Conservation (phyloP, 2,329 filamentous ascomycete species). For the Ophiosphaerella herpotricha region DNA sequence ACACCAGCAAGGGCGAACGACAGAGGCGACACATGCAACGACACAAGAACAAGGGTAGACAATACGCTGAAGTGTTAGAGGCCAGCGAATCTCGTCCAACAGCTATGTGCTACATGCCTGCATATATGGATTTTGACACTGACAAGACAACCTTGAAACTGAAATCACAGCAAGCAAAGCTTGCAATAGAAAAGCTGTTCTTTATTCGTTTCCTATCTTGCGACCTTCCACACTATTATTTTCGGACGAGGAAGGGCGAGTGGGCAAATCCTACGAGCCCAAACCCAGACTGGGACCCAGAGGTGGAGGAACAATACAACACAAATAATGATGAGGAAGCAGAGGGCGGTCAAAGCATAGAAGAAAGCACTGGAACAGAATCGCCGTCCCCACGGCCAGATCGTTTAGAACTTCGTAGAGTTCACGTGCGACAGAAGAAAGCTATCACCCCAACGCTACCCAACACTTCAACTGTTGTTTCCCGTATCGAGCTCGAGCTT, state of each 20-base stretch:
- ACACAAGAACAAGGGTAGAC: slow-evolving; percentile 13
- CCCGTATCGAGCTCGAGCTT: slow-evolving; percentile 23
- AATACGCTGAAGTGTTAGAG: slow-evolving; percentile 26
- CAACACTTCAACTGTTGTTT: slow-evolving; percentile 8
- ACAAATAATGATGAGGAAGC: background rate
- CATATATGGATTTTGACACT: slow-evolving; percentile 26
- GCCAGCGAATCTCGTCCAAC: slow-evolving; percentile 20
- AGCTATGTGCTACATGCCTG: slow-evolving; percentile 31
- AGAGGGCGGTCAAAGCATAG: background rate
- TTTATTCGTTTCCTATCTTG: slow-evolving; percentile 34
- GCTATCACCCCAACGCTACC: background rate
- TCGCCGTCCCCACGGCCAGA: background rate
- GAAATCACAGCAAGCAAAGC: background rate
- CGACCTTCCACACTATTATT: slow-evolving; percentile 41
- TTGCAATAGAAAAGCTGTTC: slow-evolving; percentile 25
- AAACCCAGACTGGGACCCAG: slow-evolving; percentile 20
- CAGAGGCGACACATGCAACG: slow-evolving; percentile 11
- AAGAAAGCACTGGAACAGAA: background rate
- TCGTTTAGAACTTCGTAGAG: background rate
- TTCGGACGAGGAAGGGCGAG: slow-evolving; percentile 28
- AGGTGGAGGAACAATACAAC: background rate
- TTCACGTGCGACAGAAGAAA: slow-evolving; percentile 13
- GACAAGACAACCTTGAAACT: background rate
- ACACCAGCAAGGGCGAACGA: background rate
- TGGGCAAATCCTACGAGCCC: slow-evolving; percentile 27